Base-by-base conservation (phyloP, 768 basidiomycete genomes). In the Bullera alba region DNA sequence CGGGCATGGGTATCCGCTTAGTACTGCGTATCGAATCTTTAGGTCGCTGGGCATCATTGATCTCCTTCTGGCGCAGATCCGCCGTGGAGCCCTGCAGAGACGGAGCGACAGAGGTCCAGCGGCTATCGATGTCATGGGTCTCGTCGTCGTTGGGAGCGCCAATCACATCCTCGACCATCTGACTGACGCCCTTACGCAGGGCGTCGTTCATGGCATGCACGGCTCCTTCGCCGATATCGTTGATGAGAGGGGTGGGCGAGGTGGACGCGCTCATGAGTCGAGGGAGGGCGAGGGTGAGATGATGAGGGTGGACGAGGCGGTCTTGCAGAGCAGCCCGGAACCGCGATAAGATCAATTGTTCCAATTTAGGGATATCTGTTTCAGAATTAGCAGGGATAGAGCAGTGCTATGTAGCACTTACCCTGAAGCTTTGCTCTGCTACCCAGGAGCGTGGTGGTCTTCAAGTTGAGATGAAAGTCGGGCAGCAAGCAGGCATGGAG, bases 371-470 rank as follows among this genome's bases (percentile, higher is more conserved):
- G 1, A 99, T 87, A 65, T 99, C 91, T 53, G 17, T 3, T 17
- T 15, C 10, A 32, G 2, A 35, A 25, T 2, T 6, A 36, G 32
- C 10, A 17, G 23, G 38, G 41, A 27, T 2, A 5, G 25, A 14
- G 4, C 23, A 10, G 5, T 27, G n/a, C 14, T 34, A 17, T 14
- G 28, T 30, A 3, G 16, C 8, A 44, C 63, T 14, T 16, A 69
- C 70, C 70, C 57, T 89, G 90, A 1, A 99, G 79, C 74, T 96
- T 95, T n/a, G 95, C 92, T 38, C 93, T 83, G 58, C 87, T 91
- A 17, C 95, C 95, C 77, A 97, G 83, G 3, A 96, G 79, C 23
- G 91, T 96, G 5, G 83, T 88, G 10, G 88, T 91, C 43, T 84
- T 81, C 36, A 99, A 77, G 60, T 86, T 82, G 17, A 99, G 81